Evolutionary conservation across 2,329 filamentous ascomycete species (phyloP).

Genomic region (Sphaerulina musiva): DNA sequence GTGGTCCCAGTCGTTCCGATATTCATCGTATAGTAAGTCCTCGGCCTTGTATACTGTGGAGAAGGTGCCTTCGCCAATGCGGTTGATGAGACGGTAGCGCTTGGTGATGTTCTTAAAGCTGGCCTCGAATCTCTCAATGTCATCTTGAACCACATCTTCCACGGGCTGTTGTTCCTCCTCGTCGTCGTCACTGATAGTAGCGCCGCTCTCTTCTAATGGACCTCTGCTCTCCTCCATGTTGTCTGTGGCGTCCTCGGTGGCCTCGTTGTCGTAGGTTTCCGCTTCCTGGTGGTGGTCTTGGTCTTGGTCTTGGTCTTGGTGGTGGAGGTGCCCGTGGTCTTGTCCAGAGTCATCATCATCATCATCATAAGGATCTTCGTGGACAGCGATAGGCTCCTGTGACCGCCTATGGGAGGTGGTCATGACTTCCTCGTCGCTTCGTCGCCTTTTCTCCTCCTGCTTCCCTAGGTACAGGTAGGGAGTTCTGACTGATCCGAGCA

Average conservation of each 20-base stretch:
- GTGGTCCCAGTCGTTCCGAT: slow-evolving; percentile 81
- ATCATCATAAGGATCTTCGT: slow-evolving; percentile 8
- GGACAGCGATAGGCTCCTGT: slow-evolving; percentile 20
- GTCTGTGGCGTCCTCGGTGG: slow-evolving; percentile 36
- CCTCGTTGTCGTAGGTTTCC: slow-evolving; percentile 17
- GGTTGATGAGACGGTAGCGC: slow-evolving; percentile 84
- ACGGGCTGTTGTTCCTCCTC: slow-evolving; percentile 53
- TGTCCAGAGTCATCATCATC: no score
- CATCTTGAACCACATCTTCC: slow-evolving; percentile 65
- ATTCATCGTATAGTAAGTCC: slow-evolving; percentile 76
- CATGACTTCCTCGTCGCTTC: slow-evolving; percentile 22
- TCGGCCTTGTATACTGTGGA: slow-evolving; percentile 99
- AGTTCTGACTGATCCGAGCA: neutral
- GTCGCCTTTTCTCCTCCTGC: slow-evolving; percentile 2
- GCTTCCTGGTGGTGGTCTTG: slow-evolving; percentile 9
- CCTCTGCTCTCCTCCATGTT: slow-evolving; percentile 45
- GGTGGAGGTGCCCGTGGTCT: neutral
- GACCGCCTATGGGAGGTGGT: slow-evolving; percentile 16
- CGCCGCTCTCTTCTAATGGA: slow-evolving; percentile 46
- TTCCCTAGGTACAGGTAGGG: neutral
- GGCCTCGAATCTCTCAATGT: slow-evolving; percentile 78
- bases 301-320: slow-evolving; percentile 6
- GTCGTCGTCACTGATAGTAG: slow-evolving; percentile 35
- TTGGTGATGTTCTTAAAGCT: slow-evolving; percentile 78
- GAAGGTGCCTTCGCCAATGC: slow-evolving; percentile 97